These are phyloP conservation scores for Sporothrix schenckii DNA, from an alignment of 2,329 filamentous ascomycete genomes.

Conservation along the genomic window DNA sequence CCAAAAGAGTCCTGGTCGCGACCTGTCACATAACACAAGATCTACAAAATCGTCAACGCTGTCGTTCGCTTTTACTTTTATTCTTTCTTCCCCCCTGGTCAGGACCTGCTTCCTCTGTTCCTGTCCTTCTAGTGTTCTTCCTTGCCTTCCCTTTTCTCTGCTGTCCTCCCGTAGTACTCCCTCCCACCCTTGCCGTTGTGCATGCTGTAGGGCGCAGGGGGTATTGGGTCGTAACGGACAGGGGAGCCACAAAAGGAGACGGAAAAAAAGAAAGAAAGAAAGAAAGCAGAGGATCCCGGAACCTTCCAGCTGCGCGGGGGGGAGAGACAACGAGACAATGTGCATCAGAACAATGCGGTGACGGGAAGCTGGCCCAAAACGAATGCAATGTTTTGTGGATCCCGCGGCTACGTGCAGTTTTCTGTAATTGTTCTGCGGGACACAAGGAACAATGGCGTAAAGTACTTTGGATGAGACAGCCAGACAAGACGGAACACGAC, in stretches of 20 bases:
- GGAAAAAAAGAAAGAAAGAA: background rate
- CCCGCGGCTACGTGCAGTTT: background rate
- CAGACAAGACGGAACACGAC: background rate
- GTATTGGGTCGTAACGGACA: constrained; percentile 2
- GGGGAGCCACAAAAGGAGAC: background rate
- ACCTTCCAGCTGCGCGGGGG: background rate
- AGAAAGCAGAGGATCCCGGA: background rate
- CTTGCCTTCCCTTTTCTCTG: background rate
- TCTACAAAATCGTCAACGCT: constrained; percentile 46
- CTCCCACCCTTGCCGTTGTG: background rate
- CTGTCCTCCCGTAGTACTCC: background rate
- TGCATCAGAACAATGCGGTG: background rate
- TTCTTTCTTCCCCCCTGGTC: background rate
- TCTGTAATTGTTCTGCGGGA: background rate
- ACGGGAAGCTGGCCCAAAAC: background rate
- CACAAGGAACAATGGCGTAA: background rate
- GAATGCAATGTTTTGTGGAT: background rate
- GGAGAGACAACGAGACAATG: background rate
- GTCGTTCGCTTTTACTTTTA: constrained; percentile 27
- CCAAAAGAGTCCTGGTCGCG: constrained; percentile 40
- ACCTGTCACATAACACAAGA: constrained; percentile 58
- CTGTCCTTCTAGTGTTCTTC: background rate
- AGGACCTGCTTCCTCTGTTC: background rate
- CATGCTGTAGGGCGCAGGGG: background rate
- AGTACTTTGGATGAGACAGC: background rate